Base-by-base conservation (phyloP, 805 yeast genomes). In the Spathaspora hagerdaliae region DNA sequence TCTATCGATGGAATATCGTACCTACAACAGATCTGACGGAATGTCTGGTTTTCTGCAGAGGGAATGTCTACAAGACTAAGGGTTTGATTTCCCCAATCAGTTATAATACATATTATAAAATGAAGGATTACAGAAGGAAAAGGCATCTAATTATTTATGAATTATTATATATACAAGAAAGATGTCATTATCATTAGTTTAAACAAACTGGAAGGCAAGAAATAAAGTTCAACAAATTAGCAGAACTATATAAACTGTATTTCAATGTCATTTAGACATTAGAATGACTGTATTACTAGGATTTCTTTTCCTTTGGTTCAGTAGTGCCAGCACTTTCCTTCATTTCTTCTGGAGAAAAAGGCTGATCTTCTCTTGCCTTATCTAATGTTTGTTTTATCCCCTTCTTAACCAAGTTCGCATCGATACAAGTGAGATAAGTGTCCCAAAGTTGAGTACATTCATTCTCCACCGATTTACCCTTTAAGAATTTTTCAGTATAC, bases 401-500 rank as follows among this genome's bases (percentile, higher is more conserved):
- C 56, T 83, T 85, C 46, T 79, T 79, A 26, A 83, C 79, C 52
- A 90, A 69, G 34, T 81, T 80, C 1, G 69, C 79, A 54, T 88
- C 84, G 27, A 94, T 83, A 67, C 99, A 94, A n/a, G 82, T 82
- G 55, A 87, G 87, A 64, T 94, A 94, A 44, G 81, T 83, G 47
- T 79, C 78, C 97, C 97, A 94, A 31, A 87, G 77, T 29, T 84
- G 92, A 44, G 87, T 85, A 66, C 99, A 94, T 65, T 92, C 97
- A 61, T 92, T 92, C 55, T 85, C 77, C 45, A 80, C 66, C 54
- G 79, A 64, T 54, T 69, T 63, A 2, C 75, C 76, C 51, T 72
- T 64, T 46, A 86, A 67, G 53, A 86, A 86, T 64, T 85, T 86
- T 55, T 94, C 97, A 5, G 94, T 83, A 63, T 94, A 94, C 99